phyloP scores from a whole-genome alignment of 345 rosid species.

The Hirschfeldia incana region DNA sequence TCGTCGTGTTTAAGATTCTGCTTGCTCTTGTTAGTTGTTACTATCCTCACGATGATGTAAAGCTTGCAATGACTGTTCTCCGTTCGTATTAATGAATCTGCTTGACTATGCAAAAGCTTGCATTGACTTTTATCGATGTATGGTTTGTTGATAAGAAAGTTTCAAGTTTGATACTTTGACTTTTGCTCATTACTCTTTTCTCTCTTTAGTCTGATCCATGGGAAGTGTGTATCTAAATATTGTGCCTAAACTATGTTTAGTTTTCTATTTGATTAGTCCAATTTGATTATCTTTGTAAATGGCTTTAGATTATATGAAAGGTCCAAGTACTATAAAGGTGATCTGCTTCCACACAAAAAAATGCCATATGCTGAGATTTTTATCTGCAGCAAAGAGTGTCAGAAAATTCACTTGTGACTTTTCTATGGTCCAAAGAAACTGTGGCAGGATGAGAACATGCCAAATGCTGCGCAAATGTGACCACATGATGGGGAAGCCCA shows the following conservation, averaged over 20 bases:
- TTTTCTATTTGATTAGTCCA: background rate
- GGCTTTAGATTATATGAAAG: too few relatives aligned
- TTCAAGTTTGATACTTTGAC: conserved; percentile 3
- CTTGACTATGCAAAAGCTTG: conserved; percentile 24
- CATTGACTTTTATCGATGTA: background rate
- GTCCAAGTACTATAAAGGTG: too few relatives aligned
- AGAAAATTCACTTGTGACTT: conserved; percentile 6
- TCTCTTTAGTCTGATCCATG: conserved; percentile 5
- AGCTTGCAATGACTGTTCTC: conserved; percentile 22
- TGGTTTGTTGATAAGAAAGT: conserved; percentile 19
- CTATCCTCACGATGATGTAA: conserved; percentile 32
- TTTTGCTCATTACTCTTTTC: background rate
- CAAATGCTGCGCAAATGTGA: conserved; percentile 46
- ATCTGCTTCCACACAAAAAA: background rate
- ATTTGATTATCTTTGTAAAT: too few relatives aligned
- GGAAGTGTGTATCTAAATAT: background rate
- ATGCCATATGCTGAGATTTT: background rate
- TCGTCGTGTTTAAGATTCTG: too few relatives aligned
- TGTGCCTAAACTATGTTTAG: background rate
- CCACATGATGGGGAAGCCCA: conserved; percentile 35
- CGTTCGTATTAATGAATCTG: conserved; percentile 17
- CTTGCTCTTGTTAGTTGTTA: conserved; percentile 20
- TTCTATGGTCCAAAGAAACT: conserved; percentile 22
- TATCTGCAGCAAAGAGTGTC: conserved; percentile 28
- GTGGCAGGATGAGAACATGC: conserved; percentile 33